Evolutionary conservation across 2,329 filamentous ascomycete genomes (phyloP), one percentile per base, ranked within the genome.

Genomic region (Gnomoniopsis smithogilvyi): DNA sequence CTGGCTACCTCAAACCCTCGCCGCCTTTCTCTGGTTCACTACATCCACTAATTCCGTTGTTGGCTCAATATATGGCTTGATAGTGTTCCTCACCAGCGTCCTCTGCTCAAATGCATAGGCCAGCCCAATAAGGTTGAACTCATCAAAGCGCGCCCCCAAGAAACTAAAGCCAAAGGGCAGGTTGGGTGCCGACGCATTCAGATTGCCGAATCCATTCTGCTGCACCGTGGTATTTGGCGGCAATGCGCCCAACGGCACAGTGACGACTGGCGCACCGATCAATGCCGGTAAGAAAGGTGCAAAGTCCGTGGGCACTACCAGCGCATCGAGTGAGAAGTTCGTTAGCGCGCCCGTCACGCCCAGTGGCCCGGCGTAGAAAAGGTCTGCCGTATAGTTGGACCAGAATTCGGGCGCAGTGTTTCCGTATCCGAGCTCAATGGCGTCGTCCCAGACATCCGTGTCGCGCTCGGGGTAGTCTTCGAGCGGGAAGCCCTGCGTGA

Each of bases 51-150:
- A 57, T 60, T 74, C 71, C 2, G 68, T 71, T n/a, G 54, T 65
- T 3, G 73, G 73, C 33, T 64, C 54, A 1, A 73, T 60, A 38
- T 67, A 67, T 2, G 72, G 72, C 30, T 62, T 55, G 6, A 70
- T 58, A 48, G 64, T 64, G 8, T 65, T 53, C 15, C 72, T 65
- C 2, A 66, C 65, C 34, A 63, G 53, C 1, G 72, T 87, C 64
- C 77, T 73, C 73, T 88, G 85, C 74, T 91, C 87, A 70, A 84
- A 89, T 2, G 85, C 86, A 74, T 87, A 90, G 8, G 86, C 87
- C 67, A 85, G 79, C 1, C 82, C 83, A 59, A 90, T 82, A 61
- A 90, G 67, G 17, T 71, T 77, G 60, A 80, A 81, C 69, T 90
- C 87, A 38, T 76, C 80, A 73, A 83, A 90, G 49, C 76, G 76